Conservation (phyloP, 129 eudicot genomes). For the Calendula officinalis region DNA sequence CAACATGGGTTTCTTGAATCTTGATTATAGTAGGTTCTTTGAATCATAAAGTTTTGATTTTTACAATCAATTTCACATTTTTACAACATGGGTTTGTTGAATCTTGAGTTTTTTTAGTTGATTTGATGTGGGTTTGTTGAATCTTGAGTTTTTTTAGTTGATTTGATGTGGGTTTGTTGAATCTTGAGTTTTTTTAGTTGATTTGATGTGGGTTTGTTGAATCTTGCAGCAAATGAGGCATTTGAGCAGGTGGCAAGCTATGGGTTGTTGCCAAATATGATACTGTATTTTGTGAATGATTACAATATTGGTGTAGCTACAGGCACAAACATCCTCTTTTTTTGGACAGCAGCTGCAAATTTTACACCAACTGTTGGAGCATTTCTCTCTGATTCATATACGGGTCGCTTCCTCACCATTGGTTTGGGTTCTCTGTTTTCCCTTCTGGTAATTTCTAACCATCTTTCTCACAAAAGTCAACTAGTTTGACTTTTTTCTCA, state of each 20-base stretch:
- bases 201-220: too few species aligned
- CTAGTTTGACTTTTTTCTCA: neutral
- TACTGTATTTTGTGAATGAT: slow-evolving; percentile 39
- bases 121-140: neutral
- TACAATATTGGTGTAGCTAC: slow-evolving; percentile 36
- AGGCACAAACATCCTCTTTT: slow-evolving; percentile 36
- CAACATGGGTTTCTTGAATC: neutral
- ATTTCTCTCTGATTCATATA: slow-evolving; percentile 46
- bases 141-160: neutral
- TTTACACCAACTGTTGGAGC: slow-evolving; percentile 48
- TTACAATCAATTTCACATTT: slow-evolving; percentile 1
- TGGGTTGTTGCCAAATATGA: slow-evolving; percentile 54
- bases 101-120: neutral
- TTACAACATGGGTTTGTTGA: neutral
- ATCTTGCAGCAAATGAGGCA: slow-evolving; percentile 44
- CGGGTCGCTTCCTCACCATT: slow-evolving; percentile 49
- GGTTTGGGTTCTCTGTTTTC: slow-evolving; percentile 42
- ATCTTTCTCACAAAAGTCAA: neutral
- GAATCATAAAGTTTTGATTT: slow-evolving; percentile 5
- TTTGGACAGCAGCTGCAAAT: slow-evolving; percentile 49
- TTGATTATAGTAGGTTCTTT: too few species aligned
- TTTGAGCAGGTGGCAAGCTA: slow-evolving; percentile 50
- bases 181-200: neutral
- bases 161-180: neutral
- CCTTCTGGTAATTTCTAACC: slow-evolving; percentile 42